Conservation (phyloP, 2,329 filamentous ascomycete genomes). For the Bipolaris bicolor region DNA sequence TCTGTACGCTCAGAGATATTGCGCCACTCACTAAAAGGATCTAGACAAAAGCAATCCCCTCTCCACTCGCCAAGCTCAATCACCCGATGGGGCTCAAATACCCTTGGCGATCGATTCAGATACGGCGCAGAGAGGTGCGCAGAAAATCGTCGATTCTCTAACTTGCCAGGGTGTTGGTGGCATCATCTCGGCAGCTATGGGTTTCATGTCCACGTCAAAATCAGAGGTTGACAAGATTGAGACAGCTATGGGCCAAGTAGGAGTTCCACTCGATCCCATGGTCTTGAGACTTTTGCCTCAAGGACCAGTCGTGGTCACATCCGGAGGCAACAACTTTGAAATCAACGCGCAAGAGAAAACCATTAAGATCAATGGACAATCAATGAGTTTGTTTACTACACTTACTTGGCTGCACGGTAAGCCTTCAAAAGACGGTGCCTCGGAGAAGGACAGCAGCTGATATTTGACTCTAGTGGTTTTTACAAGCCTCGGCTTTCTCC, state of each 20-base stretch:
- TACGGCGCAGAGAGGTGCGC: slow-evolving; percentile 27
- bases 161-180: slow-evolving; percentile 40
- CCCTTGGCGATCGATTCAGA: slow-evolving; percentile 28
- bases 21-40: background rate
- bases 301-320: slow-evolving; percentile 31
- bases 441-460: background rate
- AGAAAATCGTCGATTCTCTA: slow-evolving; percentile 25
- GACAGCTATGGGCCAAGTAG: background rate
- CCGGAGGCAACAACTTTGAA: slow-evolving; percentile 33
- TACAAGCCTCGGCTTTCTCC: slow-evolving; percentile 31
- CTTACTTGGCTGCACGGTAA: slow-evolving; percentile 35
- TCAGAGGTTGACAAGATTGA: slow-evolving; percentile 14
- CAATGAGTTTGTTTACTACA: slow-evolving; percentile 23
- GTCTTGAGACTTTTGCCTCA: slow-evolving; percentile 27
- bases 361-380: slow-evolving; percentile 32
- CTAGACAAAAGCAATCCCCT: slow-evolving; percentile 22
- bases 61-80: slow-evolving; percentile 17
- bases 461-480: slow-evolving; percentile 24
- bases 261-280: slow-evolving; percentile 24
- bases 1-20: background rate
- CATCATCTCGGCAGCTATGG: slow-evolving; percentile 27
- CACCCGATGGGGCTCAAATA: background rate
- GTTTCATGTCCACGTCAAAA: slow-evolving; percentile 22
- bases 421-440: background rate
- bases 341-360: slow-evolving; percentile 25